Conservation (phyloP, 73 alveolate species). For the Urostyla sp. region DNA sequence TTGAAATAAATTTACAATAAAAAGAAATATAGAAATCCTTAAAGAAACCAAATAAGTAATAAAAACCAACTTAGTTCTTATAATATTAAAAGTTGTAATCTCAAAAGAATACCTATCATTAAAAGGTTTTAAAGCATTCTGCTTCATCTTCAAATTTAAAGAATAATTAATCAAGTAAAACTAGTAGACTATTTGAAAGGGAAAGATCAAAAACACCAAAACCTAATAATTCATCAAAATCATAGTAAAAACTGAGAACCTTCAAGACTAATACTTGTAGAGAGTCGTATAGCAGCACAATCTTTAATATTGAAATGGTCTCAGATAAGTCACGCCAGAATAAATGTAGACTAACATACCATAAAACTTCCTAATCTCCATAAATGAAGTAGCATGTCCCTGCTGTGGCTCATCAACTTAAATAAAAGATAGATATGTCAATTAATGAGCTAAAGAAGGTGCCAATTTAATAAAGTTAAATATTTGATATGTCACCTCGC, state of each 20-base stretch:
- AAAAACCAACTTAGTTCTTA: neutral
- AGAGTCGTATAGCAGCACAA: too few relatives aligned
- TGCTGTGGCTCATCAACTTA: neutral
- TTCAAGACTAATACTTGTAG: too few relatives aligned
- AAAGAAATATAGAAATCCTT: too few relatives aligned
- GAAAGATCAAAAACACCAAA: too few relatives aligned
- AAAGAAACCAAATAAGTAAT: neutral
- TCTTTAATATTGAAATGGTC: neutral
- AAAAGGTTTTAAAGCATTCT: neutral
- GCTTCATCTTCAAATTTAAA: neutral
- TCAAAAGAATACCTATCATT: neutral
- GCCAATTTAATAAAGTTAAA: neutral
- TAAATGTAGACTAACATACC: neutral
- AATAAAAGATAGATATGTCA: slow-evolving; percentile 14
- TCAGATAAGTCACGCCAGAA: neutral
- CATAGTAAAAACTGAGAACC: too few relatives aligned
- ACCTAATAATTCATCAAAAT: too few relatives aligned
- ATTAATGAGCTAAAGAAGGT: neutral
- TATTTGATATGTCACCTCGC: too few relatives aligned
- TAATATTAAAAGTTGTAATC: neutral
- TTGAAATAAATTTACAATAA: neutral
- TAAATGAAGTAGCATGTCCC: neutral
- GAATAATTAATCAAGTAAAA: neutral
- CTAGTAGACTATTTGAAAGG: too few relatives aligned
- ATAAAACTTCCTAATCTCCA: neutral